Conservation (phyloP, 2,329 filamentous ascomycete species). For the Lachnellula hyalina region DNA sequence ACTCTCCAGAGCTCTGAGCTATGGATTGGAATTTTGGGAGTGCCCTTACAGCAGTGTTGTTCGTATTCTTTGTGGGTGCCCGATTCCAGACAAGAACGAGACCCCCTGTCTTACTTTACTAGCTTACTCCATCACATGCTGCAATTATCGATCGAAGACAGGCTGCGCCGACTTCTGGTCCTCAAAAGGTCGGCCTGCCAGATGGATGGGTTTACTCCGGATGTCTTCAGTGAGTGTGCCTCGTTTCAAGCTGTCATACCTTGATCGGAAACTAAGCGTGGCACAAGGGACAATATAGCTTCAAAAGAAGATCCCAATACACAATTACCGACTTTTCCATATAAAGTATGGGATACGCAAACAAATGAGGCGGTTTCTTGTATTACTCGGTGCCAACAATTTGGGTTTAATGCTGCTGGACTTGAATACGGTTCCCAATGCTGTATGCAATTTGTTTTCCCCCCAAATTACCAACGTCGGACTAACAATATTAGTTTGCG, state of each 20-base stretch:
- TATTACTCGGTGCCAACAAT: constrained; percentile 12
- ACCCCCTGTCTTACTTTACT: too few relatives aligned
- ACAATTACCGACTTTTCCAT: constrained; percentile 13
- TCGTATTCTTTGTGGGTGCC: too few relatives aligned
- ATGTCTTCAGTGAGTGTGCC: constrained; percentile 24
- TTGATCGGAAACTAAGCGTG: constrained; percentile 35
- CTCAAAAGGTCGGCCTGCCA: constrained; percentile 16
- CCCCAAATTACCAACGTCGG: constrained; percentile 27
- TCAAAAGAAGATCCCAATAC: constrained; percentile 38
- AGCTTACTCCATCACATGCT: too few relatives aligned
- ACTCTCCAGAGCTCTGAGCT: too few relatives aligned
- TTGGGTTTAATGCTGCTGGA: constrained; percentile 18
- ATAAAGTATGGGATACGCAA: constrained; percentile 11
- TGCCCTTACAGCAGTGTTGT: too few relatives aligned
- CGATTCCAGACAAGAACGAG: too few relatives aligned
- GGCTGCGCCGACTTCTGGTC: background rate
- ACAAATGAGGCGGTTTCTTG: constrained; percentile 10
- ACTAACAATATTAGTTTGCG: constrained; percentile 10
- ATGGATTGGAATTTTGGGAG: too few relatives aligned
- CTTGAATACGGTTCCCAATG: constrained; percentile 17
- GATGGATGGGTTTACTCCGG: constrained; percentile 19
- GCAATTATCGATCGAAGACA: too few relatives aligned
- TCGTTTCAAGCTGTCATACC: constrained; percentile 41
- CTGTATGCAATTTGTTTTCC: constrained; percentile 2
- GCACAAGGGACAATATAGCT: constrained; percentile 47